Conservation (phyloP, 306 rosid species). For the Pyrus pyrifolia region DNA sequence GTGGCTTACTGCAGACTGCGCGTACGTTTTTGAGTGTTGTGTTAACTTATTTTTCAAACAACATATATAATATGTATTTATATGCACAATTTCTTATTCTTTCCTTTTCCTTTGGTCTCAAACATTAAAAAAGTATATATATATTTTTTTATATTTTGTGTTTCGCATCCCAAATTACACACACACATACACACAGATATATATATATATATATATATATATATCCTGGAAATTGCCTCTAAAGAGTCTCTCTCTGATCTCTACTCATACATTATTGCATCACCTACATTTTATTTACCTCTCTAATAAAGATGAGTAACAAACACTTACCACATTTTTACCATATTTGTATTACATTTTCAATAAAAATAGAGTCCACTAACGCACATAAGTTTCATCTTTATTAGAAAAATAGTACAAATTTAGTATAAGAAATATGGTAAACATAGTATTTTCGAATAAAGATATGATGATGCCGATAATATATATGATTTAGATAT, state of each 20-base stretch:
- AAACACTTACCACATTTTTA: too few species aligned
- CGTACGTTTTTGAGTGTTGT: constrained; percentile 12
- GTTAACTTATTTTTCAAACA: neutral
- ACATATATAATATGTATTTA: neutral
- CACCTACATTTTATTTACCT: neutral
- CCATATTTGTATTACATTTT: too few species aligned
- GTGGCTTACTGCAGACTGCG: constrained; percentile 24
- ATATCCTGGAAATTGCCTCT: constrained; percentile 53
- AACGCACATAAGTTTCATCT: too few species aligned
- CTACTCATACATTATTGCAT: neutral
- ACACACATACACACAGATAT: neutral
- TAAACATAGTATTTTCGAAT: too few species aligned
- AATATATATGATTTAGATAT: neutral
- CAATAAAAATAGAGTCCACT: too few species aligned
- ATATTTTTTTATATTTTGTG: neutral
- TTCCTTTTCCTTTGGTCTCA: neutral
- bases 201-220: too few species aligned
- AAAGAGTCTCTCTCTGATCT: neutral
- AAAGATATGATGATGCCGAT: neutral
- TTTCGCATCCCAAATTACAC: constrained; percentile 21
- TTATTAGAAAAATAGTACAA: too few species aligned
- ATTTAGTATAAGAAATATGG: too few species aligned
- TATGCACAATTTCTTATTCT: neutral
- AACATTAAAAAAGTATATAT: neutral
- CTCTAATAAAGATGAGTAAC: too few species aligned